Evolutionary conservation across 106 monocot genomes (phyloP).

Genomic region (Acanthochlamys bracteata): DNA sequence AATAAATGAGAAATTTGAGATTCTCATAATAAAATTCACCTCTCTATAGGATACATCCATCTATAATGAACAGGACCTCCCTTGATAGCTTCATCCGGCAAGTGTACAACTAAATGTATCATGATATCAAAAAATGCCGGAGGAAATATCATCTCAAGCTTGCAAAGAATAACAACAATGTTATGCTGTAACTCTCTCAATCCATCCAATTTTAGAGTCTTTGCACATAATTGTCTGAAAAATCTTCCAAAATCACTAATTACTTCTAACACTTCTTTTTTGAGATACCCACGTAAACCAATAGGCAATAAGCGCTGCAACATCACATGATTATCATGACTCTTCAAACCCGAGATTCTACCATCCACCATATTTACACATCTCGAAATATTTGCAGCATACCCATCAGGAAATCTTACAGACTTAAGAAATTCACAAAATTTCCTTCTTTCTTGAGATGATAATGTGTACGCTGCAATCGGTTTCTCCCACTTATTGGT

Average conservation of each 20-base stretch:
- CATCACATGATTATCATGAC: constrained; percentile 12
- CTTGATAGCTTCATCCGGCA: background rate
- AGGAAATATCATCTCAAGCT: background rate
- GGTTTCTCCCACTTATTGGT: background rate
- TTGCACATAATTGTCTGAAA: constrained; percentile 11
- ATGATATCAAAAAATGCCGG: background rate
- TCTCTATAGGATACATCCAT: background rate
- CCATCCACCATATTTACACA: background rate
- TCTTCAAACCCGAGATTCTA: constrained; percentile 5
- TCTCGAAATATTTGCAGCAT: constrained; percentile 6
- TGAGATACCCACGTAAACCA: background rate
- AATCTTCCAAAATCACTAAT: constrained; percentile 7
- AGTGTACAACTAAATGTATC: background rate
- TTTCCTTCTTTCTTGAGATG: background rate
- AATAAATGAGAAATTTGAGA: too few species aligned
- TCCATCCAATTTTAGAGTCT: background rate
- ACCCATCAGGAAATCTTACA: constrained; percentile 3
- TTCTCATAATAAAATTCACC: too few species aligned
- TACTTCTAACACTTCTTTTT: background rate
- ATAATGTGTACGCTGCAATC: background rate
- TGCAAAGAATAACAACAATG: background rate
- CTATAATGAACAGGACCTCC: constrained; percentile 1
- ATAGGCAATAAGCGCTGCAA: background rate
- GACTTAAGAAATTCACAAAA: constrained; percentile 1
- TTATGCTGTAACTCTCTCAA: background rate